phyloP scores from a whole-genome alignment of 495 filamentous ascomycete species.

The Penicillium canescens region DNA sequence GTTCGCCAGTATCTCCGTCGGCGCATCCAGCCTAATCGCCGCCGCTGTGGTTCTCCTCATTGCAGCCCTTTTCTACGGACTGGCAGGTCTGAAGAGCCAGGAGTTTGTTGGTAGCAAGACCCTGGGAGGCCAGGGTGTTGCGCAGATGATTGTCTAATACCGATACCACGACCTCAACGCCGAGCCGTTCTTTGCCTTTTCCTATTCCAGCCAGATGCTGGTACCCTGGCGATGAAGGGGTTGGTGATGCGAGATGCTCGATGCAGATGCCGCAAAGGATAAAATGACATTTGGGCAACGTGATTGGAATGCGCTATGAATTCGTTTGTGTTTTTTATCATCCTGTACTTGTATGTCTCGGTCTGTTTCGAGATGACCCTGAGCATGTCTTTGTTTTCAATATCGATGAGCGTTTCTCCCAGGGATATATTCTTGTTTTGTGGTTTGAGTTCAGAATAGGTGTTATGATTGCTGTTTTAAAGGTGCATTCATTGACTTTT shows the following conservation, averaged over 20 bases:
- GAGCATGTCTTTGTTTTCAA: constrained; percentile 8
- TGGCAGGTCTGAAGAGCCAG: constrained; percentile 87
- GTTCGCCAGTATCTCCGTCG: constrained; percentile 68
- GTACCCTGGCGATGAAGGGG: background rate
- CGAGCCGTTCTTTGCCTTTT: constrained; percentile 5
- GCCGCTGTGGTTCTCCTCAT: constrained; percentile 79
- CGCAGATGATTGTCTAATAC: constrained; percentile 93
- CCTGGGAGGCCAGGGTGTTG: constrained; percentile 87
- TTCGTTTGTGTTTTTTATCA: constrained; percentile 15
- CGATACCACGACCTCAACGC: constrained; percentile 5
- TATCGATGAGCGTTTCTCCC: constrained; percentile 10
- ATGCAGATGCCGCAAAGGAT: constrained; percentile 17
- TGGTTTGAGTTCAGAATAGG: constrained; percentile 4
- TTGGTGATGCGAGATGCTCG: constrained; percentile 24
- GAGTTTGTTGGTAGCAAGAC: constrained; percentile 97
- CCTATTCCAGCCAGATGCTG: background rate
- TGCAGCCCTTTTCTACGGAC: constrained; percentile 76
- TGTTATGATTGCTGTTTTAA: background rate
- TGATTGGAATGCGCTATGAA: constrained; percentile 32
- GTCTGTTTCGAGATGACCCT: constrained; percentile 7
- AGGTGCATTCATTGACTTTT: background rate
- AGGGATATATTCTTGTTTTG: constrained; percentile 14
- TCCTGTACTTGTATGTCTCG: constrained; percentile 30
- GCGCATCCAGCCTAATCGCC: constrained; percentile 73
- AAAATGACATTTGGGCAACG: constrained; percentile 11